Evolutionary conservation across 495 filamentous ascomycete species (phyloP).

Genomic region (Xylaria curta): DNA sequence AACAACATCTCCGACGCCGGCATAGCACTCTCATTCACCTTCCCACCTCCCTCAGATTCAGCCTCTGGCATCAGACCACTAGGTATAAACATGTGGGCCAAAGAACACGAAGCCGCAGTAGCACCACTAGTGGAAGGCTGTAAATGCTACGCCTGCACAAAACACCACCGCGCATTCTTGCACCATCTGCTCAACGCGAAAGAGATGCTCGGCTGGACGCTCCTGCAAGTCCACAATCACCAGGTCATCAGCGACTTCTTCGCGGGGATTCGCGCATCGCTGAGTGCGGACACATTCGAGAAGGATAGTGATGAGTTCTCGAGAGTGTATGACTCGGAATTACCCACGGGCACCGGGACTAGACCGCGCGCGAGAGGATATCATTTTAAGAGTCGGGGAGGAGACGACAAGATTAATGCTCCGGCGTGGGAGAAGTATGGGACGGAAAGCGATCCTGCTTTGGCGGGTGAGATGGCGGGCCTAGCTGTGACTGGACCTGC

Average conservation of each 20-base stretch:
- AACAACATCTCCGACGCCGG: constrained; percentile 79
- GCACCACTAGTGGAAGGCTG: constrained; percentile 66
- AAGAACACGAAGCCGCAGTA: constrained; percentile 61
- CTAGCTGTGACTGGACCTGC: constrained; percentile 33
- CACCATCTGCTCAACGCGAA: constrained; percentile 85
- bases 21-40: constrained; percentile 80
- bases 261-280: constrained; percentile 59
- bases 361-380: constrained; percentile 87
- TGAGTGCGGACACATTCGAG: constrained; percentile 71
- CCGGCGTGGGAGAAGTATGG: constrained; percentile 62
- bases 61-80: constrained; percentile 52
- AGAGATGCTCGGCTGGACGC: constrained; percentile 95
- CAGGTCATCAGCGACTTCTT: constrained; percentile 77
- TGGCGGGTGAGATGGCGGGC: constrained; percentile 5
- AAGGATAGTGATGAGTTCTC: constrained; percentile 62
- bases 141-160: constrained; percentile 81
- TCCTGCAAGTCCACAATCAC: constrained; percentile 91
- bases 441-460: constrained; percentile 27
- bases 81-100: constrained; percentile 77
- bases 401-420: constrained; percentile 70
- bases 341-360: constrained; percentile 77
- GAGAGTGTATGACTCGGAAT: constrained; percentile 64
- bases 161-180: constrained; percentile 85
- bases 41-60: constrained; percentile 55
- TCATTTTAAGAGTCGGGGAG: constrained; percentile 74